Evolutionary conservation across 2,329 filamentous ascomycete species (phyloP).

Genomic region (Beauveria brongniartii): DNA sequence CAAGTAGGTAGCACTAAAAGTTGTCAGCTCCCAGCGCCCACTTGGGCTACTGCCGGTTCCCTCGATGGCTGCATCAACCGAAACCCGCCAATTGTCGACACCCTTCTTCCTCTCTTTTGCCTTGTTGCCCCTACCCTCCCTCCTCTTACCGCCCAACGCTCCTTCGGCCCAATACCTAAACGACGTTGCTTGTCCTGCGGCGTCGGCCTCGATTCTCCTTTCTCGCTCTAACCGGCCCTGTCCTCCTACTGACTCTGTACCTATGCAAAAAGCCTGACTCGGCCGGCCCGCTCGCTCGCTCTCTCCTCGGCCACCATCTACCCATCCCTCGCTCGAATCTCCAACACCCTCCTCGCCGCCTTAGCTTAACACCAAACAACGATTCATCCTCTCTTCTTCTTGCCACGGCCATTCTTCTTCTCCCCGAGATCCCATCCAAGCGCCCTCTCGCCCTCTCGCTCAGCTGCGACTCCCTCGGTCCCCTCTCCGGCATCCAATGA

Average conservation of each 20-base stretch:
- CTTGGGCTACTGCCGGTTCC: neutral
- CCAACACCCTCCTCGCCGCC: neutral
- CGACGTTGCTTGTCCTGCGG: neutral
- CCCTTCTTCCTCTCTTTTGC: neutral
- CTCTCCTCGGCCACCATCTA: neutral
- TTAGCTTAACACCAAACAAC: neutral
- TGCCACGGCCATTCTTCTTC: neutral
- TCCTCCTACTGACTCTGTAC: neutral
- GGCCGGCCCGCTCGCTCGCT: conserved; percentile 5
- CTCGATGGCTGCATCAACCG: conserved; percentile 1
- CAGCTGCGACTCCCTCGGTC: neutral
- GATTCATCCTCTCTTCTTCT: neutral
- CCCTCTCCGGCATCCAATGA: conserved; percentile 23
- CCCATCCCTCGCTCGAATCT: conserved; percentile 1
- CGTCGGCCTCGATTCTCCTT: neutral
- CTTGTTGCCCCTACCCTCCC: neutral
- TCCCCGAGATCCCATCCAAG: neutral
- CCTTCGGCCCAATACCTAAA: neutral
- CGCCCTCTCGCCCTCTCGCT: neutral
- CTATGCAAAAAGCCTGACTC: conserved; percentile 9
- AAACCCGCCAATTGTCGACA: neutral
- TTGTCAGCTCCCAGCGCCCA: neutral
- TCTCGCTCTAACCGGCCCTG: neutral
- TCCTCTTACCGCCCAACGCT: neutral
- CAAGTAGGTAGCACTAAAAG: neutral